These are phyloP conservation scores for Citrus australasica DNA, from an alignment of 345 rosid species.

Conservation along the genomic window DNA sequence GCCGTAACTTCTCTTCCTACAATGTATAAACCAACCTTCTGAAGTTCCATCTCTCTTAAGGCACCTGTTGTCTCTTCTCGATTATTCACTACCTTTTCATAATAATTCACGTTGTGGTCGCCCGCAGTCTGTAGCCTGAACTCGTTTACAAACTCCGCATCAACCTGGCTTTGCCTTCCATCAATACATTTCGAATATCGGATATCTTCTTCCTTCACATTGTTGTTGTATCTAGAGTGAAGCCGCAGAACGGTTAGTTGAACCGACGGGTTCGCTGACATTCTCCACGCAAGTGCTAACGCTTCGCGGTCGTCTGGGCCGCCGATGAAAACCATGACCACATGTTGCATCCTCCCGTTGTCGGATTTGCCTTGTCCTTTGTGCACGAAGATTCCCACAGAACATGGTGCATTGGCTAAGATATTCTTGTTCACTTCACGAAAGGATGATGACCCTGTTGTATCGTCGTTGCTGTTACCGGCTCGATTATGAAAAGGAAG, in stretches of 20 bases:
- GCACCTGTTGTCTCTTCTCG: constrained; percentile 28
- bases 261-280: constrained; percentile 18
- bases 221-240: neutral
- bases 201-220: neutral
- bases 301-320: constrained; percentile 49
- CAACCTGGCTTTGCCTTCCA: constrained; percentile 14
- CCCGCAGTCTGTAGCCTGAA: constrained; percentile 23
- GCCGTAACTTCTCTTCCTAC: constrained; percentile 31
- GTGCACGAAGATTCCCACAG: constrained; percentile 68
- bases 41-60: constrained; percentile 17
- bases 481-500: constrained; percentile 50
- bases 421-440: constrained; percentile 48
- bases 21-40: constrained; percentile 21
- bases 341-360: constrained; percentile 8
- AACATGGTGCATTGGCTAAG: constrained; percentile 51
- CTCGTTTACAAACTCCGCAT: constrained; percentile 27
- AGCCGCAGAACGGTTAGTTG: neutral
- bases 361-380: constrained; percentile 36
- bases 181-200: neutral
- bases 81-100: constrained; percentile 25
- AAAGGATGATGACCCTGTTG: constrained; percentile 8
- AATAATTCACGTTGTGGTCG: constrained; percentile 15
- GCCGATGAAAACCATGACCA: constrained; percentile 32
- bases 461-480: neutral
- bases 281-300: constrained; percentile 29